These are phyloP conservation scores for Yarrowia sp. DNA, from an alignment of 805 yeast species.

Conservation along the genomic window DNA sequence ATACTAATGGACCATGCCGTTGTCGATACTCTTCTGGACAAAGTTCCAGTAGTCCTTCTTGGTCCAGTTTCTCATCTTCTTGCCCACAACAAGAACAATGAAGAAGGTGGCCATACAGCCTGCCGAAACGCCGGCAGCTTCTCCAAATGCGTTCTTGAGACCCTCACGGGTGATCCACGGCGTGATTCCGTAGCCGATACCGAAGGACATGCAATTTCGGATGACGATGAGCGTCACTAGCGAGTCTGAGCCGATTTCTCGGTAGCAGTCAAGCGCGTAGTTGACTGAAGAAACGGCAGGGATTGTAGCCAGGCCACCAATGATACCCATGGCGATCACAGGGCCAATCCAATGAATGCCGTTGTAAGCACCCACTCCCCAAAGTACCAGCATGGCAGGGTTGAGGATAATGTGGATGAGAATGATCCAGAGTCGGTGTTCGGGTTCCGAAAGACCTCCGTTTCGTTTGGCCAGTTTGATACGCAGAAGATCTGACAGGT, in stretches of 20 bases:
- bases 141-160: conserved; percentile 54
- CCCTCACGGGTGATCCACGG: conserved; percentile 58
- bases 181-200: conserved; percentile 59
- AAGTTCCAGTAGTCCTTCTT: conserved; percentile 34
- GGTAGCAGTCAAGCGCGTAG: conserved; percentile 57
- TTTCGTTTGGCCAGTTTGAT: conserved; percentile 44
- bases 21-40: conserved; percentile 31
- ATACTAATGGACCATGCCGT: conserved; percentile 34
- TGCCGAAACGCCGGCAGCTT: conserved; percentile 26
- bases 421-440: conserved; percentile 59
- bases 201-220: conserved; percentile 59
- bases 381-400: conserved; percentile 56
- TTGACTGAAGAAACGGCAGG: conserved; percentile 57
- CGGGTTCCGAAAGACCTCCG: conserved; percentile 58
- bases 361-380: conserved; percentile 62
- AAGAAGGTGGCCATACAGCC: conserved; percentile 25
- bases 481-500: conserved; percentile 26
- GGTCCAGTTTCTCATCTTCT: conserved; percentile 45
- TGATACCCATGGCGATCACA: conserved; percentile 56
- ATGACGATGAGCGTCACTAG: conserved; percentile 58
- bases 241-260: conserved; percentile 54
- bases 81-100: conserved; percentile 51
- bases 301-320: conserved; percentile 55
- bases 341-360: conserved; percentile 58
- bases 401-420: conserved; percentile 54